Evolutionary conservation across 2,329 filamentous ascomycete species (phyloP).

Genomic region (Tolypocladium capitatum): DNA sequence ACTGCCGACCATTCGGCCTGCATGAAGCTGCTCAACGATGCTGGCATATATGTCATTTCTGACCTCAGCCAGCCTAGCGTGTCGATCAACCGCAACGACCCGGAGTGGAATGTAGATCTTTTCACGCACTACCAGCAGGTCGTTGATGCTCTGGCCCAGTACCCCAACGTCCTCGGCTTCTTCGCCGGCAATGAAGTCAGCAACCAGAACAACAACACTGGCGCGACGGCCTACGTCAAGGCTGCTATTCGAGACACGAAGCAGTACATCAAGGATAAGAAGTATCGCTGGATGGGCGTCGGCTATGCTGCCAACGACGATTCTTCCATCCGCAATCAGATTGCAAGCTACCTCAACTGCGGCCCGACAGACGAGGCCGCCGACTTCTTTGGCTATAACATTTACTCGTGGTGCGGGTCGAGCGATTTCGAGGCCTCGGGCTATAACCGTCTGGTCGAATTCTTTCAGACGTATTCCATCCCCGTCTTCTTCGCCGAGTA

Average conservation of each 20-base stretch:
- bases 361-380: conserved; percentile 52
- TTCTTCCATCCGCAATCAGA: conserved; percentile 61
- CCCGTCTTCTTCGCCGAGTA: conserved; percentile 99
- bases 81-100: conserved; percentile 75
- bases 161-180: conserved; percentile 90
- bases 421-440: conserved; percentile 66
- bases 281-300: conserved; percentile 73
- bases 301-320: conserved; percentile 97
- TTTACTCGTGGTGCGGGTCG: conserved; percentile 96
- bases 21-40: conserved; percentile 70
- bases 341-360: conserved; percentile 93
- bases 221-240: conserved; percentile 89
- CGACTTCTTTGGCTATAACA: conserved; percentile 99
- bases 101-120: conserved; percentile 68
- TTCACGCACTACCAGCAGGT: conserved; percentile 74
- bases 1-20: conserved; percentile 64
- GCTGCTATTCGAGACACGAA: conserved; percentile 94
- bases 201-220: conserved; percentile 78
- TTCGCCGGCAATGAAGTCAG: conserved; percentile 98
- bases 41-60: conserved; percentile 89
- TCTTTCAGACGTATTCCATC: conserved; percentile 81
- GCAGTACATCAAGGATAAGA: conserved; percentile 74
- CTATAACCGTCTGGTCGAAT: conserved; percentile 68
- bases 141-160: conserved; percentile 66
- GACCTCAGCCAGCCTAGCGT: conserved; percentile 70